A percentile compares a stretch with the other conserved stretches of the same genome.
Evolutionary conservation across 345 rosid species (phyloP).

Genomic region (Camelina sativa): DNA sequence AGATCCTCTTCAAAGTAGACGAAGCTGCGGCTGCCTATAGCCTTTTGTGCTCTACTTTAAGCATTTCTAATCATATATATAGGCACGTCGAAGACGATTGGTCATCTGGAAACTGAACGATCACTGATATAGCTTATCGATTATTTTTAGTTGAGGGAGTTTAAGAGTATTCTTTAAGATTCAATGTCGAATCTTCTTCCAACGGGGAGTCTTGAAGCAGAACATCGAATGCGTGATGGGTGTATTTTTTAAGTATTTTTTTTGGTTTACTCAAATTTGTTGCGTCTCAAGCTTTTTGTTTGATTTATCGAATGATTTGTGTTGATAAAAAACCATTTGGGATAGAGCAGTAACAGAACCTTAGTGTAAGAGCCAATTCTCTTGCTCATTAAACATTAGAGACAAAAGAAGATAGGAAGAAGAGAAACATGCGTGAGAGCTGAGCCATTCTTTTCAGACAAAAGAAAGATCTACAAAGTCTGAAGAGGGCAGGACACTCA

Average conservation of each 20-base stretch:
- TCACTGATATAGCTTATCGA: neutral
- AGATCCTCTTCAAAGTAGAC: neutral
- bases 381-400: slow-evolving; percentile 13
- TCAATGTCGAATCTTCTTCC: neutral
- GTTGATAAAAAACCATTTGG: neutral
- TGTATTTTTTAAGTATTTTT: too few species aligned
- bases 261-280: too few species aligned
- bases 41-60: neutral
- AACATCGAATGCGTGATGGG: neutral
- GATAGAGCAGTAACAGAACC: neutral
- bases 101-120: neutral
- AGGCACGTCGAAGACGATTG: neutral
- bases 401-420: neutral
- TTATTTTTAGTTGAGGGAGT: too few species aligned
- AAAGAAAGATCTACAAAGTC: slow-evolving; percentile 46
- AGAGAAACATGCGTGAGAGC: slow-evolving; percentile 31
- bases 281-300: too few species aligned
- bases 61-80: neutral
- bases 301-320: neutral
- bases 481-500: slow-evolving; percentile 38
- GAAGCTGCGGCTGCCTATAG: neutral
- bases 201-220: neutral
- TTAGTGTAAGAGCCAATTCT: neutral
- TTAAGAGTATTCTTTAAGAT: neutral
- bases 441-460: slow-evolving; percentile 35